phyloP scores from a whole-genome alignment of 768 basidiomycete genomes.

The Steccherinum ochraceum region DNA sequence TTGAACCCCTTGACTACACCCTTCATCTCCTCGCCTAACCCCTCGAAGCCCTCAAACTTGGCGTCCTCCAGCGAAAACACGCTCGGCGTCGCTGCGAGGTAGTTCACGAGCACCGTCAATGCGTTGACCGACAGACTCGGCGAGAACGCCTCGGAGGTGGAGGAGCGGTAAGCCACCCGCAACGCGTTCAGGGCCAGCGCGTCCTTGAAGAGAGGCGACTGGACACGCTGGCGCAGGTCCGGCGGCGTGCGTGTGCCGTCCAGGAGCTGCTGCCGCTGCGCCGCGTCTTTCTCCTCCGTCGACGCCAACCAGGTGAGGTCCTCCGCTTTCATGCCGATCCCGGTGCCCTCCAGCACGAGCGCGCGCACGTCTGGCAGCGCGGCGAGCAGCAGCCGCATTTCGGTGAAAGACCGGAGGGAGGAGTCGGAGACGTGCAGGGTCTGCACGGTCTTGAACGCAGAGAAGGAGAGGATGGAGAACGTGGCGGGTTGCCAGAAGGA shows the following conservation, averaged over 20 bases:
- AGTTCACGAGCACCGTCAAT: neutral
- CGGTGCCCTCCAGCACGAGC: neutral
- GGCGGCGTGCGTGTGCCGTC: neutral
- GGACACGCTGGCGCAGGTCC: neutral
- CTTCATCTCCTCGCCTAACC: neutral
- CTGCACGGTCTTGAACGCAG: neutral
- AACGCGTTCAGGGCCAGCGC: neutral
- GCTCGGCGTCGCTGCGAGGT: neutral
- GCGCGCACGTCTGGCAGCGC: neutral
- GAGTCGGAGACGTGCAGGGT: slow-evolving; percentile 1
- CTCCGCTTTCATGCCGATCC: neutral
- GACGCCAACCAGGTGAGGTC: neutral
- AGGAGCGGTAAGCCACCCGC: neutral
- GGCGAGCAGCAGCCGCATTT: neutral
- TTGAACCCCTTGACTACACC: neutral
- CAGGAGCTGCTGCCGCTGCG: neutral
- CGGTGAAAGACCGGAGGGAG: neutral
- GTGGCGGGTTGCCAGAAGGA: neutral
- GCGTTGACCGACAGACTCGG: neutral
- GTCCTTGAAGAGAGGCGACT: neutral
- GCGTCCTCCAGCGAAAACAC: neutral
- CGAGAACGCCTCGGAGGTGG: neutral
- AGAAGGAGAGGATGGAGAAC: neutral
- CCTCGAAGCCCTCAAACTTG: neutral
- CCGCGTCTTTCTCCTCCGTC: neutral